Conservation (phyloP, 805 yeast genomes). For the Saturnispora bothae region DNA sequence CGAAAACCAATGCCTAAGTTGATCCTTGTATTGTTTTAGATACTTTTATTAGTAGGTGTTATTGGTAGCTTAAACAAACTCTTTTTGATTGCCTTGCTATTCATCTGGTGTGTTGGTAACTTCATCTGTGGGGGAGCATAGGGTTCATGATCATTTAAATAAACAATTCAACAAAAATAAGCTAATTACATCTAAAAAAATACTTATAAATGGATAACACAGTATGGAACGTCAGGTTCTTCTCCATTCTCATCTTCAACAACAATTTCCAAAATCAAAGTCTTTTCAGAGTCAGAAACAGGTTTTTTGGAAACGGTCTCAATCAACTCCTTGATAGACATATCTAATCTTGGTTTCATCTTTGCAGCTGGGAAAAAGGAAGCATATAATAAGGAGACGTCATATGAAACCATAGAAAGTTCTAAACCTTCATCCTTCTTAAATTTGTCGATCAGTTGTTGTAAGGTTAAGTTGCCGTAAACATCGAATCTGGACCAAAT, state of each 20-base stretch:
- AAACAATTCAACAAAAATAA: background rate
- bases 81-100: no score
- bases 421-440: conserved; percentile 75
- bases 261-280: conserved; percentile 80
- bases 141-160: background rate
- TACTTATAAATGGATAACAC: conserved; percentile 44
- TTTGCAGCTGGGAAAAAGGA: conserved; percentile 82
- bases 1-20: conserved; percentile 3
- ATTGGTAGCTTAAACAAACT: no score
- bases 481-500: conserved; percentile 94
- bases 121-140: background rate
- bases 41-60: no score
- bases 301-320: conserved; percentile 81
- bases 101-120: no score
- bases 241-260: conserved; percentile 89
- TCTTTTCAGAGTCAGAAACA: conserved; percentile 59
- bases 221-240: conserved; percentile 90
- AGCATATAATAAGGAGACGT: conserved; percentile 82
- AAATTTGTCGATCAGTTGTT: conserved; percentile 35
- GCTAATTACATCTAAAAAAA: background rate
- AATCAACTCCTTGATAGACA: conserved; percentile 65
- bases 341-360: conserved; percentile 59
- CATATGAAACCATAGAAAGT: conserved; percentile 85
- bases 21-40: background rate
- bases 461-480: conserved; percentile 54